A percentile compares a stretch with the other conserved stretches of the same genome.
These are phyloP conservation scores for Flagelloscypha sp. DNA, from an alignment of 768 basidiomycete genomes.

Conservation along the genomic window DNA sequence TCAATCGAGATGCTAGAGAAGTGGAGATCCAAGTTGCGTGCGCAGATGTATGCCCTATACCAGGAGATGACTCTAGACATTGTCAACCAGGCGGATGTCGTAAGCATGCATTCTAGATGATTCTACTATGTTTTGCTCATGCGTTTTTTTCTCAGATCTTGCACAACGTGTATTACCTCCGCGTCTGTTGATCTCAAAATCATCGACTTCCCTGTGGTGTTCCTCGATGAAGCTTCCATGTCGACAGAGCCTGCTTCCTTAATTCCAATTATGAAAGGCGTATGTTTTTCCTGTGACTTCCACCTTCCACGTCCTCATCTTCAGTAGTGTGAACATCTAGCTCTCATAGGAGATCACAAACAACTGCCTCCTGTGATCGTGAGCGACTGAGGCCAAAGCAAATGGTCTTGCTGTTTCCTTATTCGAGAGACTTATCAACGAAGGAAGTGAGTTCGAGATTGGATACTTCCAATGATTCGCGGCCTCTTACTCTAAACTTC, in stretches of 20 bases:
- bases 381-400: conserved; percentile 62
- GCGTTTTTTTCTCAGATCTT: conserved; percentile 47
- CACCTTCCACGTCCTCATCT: conserved; percentile 6
- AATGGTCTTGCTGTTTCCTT: conserved; percentile 73
- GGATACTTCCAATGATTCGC: conserved; percentile 1
- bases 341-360: conserved; percentile 95
- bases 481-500: conserved; percentile 7
- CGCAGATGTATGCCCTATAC: conserved; percentile 45
- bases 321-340: conserved; percentile 65
- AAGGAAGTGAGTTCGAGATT: conserved; percentile 50
- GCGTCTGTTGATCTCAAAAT: conserved; percentile 57
- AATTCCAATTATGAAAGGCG: conserved; percentile 91
- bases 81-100: conserved; percentile 63
- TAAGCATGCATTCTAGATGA: conserved; percentile 32
- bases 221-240: conserved; percentile 94
- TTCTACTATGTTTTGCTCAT: conserved; percentile 4
- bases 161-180: conserved; percentile 81
- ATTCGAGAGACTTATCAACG: conserved; percentile 84
- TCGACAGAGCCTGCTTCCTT: conserved; percentile 89
- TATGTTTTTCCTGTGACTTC: conserved; percentile 33
- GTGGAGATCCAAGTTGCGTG: conserved; percentile 21
- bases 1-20: conserved; percentile 21
- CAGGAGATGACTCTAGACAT: conserved; percentile 60
- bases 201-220: conserved; percentile 87
- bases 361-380: conserved; percentile 86